A percentile compares a stretch with the other conserved stretches of the same genome.
These are phyloP conservation scores for Calonectria pauciramosa DNA, from an alignment of 2,329 filamentous ascomycete species.

Conservation along the genomic window DNA sequence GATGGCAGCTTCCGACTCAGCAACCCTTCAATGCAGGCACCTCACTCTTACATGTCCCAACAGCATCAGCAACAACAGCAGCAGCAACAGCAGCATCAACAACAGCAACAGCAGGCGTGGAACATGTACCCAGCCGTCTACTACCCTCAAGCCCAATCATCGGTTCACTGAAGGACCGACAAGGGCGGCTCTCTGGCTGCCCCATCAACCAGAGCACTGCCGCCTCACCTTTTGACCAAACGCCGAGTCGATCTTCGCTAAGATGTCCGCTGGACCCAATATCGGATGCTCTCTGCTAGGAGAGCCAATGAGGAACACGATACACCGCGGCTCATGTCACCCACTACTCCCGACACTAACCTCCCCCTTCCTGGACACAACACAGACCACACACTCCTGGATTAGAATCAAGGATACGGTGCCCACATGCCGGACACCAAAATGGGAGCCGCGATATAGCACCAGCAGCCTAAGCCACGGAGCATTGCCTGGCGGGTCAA, in stretches of 20 bases:
- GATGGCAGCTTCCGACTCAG: constrained; percentile 51
- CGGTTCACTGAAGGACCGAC: constrained; percentile 46
- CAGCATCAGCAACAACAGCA: constrained; percentile 38
- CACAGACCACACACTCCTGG: constrained; percentile 1
- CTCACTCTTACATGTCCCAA: constrained; percentile 45
- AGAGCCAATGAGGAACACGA: constrained; percentile 9
- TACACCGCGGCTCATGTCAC: neutral
- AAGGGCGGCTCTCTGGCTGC: neutral
- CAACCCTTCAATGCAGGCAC: constrained; percentile 41
- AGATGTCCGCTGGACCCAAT: neutral
- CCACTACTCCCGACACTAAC: constrained; percentile 7
- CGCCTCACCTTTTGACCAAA: constrained; percentile 3
- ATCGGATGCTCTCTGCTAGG: neutral
- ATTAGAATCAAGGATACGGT: neutral
- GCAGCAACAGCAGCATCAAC: constrained; percentile 39
- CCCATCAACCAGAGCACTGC: neutral
- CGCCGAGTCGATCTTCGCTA: constrained; percentile 15
- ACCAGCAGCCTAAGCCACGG: constrained; percentile 51
- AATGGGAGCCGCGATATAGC: constrained; percentile 43
- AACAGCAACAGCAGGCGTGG: constrained; percentile 48
- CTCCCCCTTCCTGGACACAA: neutral
- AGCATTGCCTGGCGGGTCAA: constrained; percentile 52
- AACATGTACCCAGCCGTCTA: constrained; percentile 51
- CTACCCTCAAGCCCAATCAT: constrained; percentile 50
- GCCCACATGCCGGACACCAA: constrained; percentile 31